A percentile compares a stretch with the other conserved stretches of the same genome.
These are phyloP conservation scores for Magnaporthiopsis rhizophila DNA, from an alignment of 2,329 filamentous ascomycete genomes.

Conservation along the genomic window DNA sequence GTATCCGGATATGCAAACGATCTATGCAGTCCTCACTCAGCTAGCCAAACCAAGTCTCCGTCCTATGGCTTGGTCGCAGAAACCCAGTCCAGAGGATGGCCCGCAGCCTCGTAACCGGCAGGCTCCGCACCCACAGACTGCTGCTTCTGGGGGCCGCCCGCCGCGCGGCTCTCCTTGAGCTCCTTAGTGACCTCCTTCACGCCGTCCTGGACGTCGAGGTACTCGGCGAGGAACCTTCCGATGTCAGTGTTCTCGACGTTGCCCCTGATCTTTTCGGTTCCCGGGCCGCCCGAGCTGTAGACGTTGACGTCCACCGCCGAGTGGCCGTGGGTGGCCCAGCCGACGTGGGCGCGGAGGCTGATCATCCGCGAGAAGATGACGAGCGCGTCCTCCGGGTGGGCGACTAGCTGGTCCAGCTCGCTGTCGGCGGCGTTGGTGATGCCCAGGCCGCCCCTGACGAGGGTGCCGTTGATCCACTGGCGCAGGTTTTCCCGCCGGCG, in stretches of 20 bases:
- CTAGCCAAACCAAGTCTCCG: too few relatives aligned
- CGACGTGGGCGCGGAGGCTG: conserved; percentile 77
- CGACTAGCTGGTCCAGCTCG: conserved; percentile 62
- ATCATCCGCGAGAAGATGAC: conserved; percentile 74
- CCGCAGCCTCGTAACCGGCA: background rate
- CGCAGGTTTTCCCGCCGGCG: conserved; percentile 27
- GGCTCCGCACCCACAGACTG: background rate
- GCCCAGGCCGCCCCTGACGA: conserved; percentile 66
- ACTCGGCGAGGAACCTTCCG: conserved; percentile 71
- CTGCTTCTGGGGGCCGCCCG: background rate
- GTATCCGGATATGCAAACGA: background rate
- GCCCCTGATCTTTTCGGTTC: conserved; percentile 58
- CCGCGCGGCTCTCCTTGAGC: conserved; percentile 43
- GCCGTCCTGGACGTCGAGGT: conserved; percentile 60
- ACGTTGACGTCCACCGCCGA: conserved; percentile 94
- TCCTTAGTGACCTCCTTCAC: conserved; percentile 70
- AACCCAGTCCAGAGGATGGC: background rate
- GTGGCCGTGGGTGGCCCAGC: conserved; percentile 93
- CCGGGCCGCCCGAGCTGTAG: conserved; percentile 67
- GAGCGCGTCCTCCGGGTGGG: conserved; percentile 44
- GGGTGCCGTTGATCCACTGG: conserved; percentile 58
- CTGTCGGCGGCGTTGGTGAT: conserved; percentile 63
- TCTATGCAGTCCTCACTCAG: too few relatives aligned
- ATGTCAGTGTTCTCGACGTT: conserved; percentile 96
- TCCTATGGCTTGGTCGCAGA: background rate